Conservation (phyloP, 108 stramenopile genomes). For the Phaeodactylum tricornutum region DNA sequence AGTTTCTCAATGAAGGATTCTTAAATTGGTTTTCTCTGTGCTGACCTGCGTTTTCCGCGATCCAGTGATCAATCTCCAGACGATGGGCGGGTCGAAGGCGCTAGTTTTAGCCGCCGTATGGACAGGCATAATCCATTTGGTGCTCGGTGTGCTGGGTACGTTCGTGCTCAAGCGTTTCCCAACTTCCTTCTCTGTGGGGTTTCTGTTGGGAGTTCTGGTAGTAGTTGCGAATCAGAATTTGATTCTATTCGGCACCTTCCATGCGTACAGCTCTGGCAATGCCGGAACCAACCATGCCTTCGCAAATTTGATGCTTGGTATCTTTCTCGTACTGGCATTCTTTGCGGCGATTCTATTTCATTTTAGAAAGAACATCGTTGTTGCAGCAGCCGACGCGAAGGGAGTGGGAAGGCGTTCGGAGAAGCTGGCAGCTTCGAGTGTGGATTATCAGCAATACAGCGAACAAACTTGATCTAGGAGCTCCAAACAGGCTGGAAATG, state of each 20-base stretch:
- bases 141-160: conserved; percentile 61
- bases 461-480: conserved; percentile 1
- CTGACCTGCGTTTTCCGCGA: neutral
- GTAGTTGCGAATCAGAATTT: conserved; percentile 75
- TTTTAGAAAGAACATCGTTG: conserved; percentile 56
- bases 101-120: conserved; percentile 55
- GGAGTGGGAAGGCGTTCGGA: neutral
- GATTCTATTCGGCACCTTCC: conserved; percentile 57
- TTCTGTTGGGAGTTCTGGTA: conserved; percentile 57
- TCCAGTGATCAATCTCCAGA: conserved; percentile 49
- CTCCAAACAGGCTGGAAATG: too few species aligned
- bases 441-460: neutral
- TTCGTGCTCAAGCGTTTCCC: conserved; percentile 80
- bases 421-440: neutral
- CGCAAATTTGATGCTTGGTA: conserved; percentile 44
- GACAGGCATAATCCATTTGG: conserved; percentile 60
- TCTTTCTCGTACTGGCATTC: conserved; percentile 47
- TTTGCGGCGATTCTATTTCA: conserved; percentile 59
- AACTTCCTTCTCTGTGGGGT: conserved; percentile 72
- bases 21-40: neutral
- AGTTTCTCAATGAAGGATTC: conserved; percentile 13
- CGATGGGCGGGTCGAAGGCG: conserved; percentile 38
- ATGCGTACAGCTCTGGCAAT: conserved; percentile 45
- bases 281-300: conserved; percentile 40
- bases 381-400: conserved; percentile 32